These are phyloP conservation scores for Coix lacrymajobi DNA, from an alignment of 176 grass and related monocot species.

Conservation along the genomic window DNA sequence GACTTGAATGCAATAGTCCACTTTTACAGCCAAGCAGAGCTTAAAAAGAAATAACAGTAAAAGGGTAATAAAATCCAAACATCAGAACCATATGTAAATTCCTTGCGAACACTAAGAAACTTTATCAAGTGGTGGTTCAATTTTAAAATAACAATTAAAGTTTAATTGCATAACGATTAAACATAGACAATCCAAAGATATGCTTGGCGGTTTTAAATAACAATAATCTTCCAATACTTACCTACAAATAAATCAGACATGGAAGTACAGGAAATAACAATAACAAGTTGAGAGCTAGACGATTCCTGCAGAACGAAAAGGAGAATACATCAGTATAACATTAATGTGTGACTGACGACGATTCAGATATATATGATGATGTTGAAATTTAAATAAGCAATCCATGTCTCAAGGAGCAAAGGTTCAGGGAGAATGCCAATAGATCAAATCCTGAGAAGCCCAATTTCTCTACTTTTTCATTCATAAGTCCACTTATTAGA, in stretches of 20 bases:
- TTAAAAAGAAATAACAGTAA: neutral
- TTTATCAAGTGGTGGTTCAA: neutral
- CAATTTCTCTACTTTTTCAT: neutral
- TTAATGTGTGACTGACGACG: neutral
- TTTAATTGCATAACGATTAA: neutral
- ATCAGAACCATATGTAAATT: neutral
- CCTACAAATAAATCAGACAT: conserved; percentile 50
- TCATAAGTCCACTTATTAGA: neutral
- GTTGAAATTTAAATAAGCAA: neutral
- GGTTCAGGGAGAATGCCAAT: neutral
- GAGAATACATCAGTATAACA: conserved; percentile 5
- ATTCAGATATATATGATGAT: conserved; percentile 11
- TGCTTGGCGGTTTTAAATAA: neutral
- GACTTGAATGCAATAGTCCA: neutral
- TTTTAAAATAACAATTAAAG: neutral
- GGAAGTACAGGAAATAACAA: conserved; percentile 39
- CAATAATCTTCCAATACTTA: conserved; percentile 4
- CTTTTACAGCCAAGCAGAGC: neutral
- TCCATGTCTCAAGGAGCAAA: neutral
- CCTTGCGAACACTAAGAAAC: neutral
- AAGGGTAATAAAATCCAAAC: neutral
- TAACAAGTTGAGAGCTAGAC: conserved; percentile 33
- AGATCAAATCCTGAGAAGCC: conserved; percentile 7
- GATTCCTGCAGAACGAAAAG: conserved; percentile 9
- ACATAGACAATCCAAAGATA: conserved; percentile 2